These are phyloP conservation scores for Cyclostephanos tholiformis DNA, from an alignment of 108 stramenopile species.

Conservation along the genomic window DNA sequence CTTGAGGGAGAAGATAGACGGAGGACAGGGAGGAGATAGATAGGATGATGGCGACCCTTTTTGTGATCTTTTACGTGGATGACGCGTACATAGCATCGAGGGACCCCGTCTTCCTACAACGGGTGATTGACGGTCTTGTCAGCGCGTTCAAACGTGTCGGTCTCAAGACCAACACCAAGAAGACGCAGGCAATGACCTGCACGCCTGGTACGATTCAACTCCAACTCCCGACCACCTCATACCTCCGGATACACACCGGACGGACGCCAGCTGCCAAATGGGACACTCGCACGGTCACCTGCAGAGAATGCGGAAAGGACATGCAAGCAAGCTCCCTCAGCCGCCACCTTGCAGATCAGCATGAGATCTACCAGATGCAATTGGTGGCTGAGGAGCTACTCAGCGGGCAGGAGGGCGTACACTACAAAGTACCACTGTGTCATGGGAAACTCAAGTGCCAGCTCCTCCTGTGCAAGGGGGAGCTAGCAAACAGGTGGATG, in stretches of 20 bases:
- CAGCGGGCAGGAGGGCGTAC: too few species aligned
- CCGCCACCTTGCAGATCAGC: neutral
- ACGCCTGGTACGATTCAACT: neutral
- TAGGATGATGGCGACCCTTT: constrained; percentile 9
- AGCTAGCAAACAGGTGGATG: neutral
- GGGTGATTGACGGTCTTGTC: too few species aligned
- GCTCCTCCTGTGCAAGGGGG: neutral
- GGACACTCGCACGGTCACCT: neutral
- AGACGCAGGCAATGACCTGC: neutral
- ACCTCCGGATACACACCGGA: neutral
- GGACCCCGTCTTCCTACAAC: too few species aligned
- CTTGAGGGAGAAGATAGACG: neutral
- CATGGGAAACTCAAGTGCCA: neutral
- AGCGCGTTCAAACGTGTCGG: too few species aligned
- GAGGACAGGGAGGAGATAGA: neutral
- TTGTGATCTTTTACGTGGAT: too few species aligned
- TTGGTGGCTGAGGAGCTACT: neutral
- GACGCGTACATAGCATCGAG: too few species aligned
- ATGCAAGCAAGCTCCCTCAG: neutral
- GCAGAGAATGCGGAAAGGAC: constrained; percentile 1
- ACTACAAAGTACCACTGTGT: too few species aligned
- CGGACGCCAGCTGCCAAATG: neutral
- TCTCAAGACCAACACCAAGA: too few species aligned
- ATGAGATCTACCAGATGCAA: neutral
- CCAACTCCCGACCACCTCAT: neutral